Percentiles rank a stretch among this genome's conserved stretches.
These are phyloP conservation scores for Bacterosira constricta DNA, from an alignment of 108 stramenopile genomes.

Conservation along the genomic window DNA sequence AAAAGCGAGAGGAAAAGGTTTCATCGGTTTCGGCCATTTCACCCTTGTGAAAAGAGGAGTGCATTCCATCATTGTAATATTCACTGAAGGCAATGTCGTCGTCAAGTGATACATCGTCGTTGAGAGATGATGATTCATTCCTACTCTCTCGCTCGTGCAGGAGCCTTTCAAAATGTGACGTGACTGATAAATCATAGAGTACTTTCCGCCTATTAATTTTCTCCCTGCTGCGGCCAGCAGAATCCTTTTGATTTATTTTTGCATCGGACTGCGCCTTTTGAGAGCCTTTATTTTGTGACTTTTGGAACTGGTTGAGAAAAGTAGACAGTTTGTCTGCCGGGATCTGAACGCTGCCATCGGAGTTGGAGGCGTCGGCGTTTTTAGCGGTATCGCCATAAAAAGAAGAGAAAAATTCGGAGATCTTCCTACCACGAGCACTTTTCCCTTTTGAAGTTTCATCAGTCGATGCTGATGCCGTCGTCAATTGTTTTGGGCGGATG, in stretches of 20 bases:
- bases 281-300: neutral
- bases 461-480: constrained; percentile 4
- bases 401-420: constrained; percentile 20
- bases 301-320: constrained; percentile 2
- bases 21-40: neutral
- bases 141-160: neutral
- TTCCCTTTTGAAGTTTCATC: constrained; percentile 9
- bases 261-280: neutral
- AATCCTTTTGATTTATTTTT: neutral
- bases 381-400: neutral
- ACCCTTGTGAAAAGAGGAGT: constrained; percentile 6
- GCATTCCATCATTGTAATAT: constrained; percentile 43
- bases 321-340: neutral
- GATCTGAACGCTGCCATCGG: neutral
- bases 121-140: constrained; percentile 5
- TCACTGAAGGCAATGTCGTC: neutral
- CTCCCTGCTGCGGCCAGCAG: neutral
- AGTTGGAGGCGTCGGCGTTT: neutral
- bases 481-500: neutral
- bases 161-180: constrained; percentile 33
- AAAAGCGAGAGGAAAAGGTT: constrained; percentile 20
- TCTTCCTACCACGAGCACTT: neutral
- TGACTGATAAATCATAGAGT: constrained; percentile 40
- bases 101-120: neutral
- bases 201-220: constrained; percentile 27